Evolutionary conservation across 495 filamentous ascomycete species (phyloP), one percentile per base, ranked within the genome.

Genomic region (Talaromyces wortmannii): DNA sequence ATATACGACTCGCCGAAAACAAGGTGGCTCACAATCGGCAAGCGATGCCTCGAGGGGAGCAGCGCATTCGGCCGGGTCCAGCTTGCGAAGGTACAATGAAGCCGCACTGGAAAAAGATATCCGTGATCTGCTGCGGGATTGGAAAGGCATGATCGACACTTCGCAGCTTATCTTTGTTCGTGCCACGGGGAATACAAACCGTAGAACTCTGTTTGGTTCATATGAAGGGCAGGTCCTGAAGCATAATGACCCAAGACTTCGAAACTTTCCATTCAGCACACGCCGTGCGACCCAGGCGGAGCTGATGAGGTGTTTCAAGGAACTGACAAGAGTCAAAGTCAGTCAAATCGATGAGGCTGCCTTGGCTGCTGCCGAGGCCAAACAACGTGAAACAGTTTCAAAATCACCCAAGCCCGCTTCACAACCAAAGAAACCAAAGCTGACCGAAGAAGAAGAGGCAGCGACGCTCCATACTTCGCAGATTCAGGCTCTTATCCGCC

Each of bases 1-100:
- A 29, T 98, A 98, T 63, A 98, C 94, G 0, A 98, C 94, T 0
- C 79, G 94, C 44, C 83, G 92, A 53, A 98, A 97, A 62, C 94
- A 98, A 69, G 94, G 94, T 73, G 94, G 94, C 12, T 83, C 91
- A 32, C 94, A 98, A 68, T 92, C 91, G 6, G 85, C 94, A 29
- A 97, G 88, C 65, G 94, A 98, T 65, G 82, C 86, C 36, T 83
- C 91, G 4, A 96, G 95, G 62, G 92, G 94, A 5, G 83, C 86
- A 30, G 94, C 94, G 6, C 90, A 98, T 67, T 97, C 95, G 2
- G 95, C 94, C 16, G 94, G 94, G 64, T 86, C 95, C 3, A 87
- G 84, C 31, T 67, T 98, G 43, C 84, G 94, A 73, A 83, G 94
- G 18, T 95, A 97, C 70, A 98, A 98, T 65, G 94, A 98, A 71